These are phyloP conservation scores for Amanita muscaria DNA, from an alignment of 768 basidiomycete genomes.

Conservation along the genomic window DNA sequence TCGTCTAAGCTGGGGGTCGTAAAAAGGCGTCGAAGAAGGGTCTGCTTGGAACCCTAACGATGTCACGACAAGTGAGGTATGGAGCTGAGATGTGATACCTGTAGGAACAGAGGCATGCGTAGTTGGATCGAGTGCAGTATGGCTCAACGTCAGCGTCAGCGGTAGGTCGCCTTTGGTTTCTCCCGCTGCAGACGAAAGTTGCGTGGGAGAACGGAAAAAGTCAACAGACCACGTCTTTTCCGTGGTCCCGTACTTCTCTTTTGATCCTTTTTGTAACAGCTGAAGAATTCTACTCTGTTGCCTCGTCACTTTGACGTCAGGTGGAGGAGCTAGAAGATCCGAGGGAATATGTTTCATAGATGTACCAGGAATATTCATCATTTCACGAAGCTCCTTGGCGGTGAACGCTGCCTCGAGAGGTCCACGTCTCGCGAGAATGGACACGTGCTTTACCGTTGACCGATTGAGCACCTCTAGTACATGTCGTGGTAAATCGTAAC, in stretches of 20 bases:
- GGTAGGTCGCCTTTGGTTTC: conserved; percentile 7
- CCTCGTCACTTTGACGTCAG: conserved; percentile 31
- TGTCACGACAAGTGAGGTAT: conserved; percentile 70
- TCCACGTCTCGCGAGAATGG: conserved; percentile 79
- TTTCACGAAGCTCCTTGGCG: conserved; percentile 86
- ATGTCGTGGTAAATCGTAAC: conserved; percentile 70
- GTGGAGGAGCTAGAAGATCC: conserved; percentile 27
- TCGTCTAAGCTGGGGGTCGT: conserved; percentile 46
- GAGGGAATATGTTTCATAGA: conserved; percentile 56
- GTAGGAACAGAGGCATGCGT: conserved; percentile 41
- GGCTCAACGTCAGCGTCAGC: conserved; percentile 42
- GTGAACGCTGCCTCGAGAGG: conserved; percentile 87
- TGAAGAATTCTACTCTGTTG: conserved; percentile 62
- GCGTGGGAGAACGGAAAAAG: conserved; percentile 69
- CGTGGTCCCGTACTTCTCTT: conserved; percentile 37
- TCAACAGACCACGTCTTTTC: conserved; percentile 71
- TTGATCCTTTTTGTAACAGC: conserved; percentile 59
- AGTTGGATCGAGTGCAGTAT: conserved; percentile 47
- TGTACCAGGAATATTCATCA: conserved; percentile 57
- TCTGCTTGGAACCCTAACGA: conserved; percentile 82
- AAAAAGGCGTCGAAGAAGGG: conserved; percentile 37
- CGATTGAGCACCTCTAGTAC: conserved; percentile 61
- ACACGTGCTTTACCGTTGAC: conserved; percentile 65
- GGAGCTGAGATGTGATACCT: conserved; percentile 37
- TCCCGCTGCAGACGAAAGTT: conserved; percentile 22